Conservation (phyloP, 2,329 filamentous ascomycete genomes). For the Aspergillus versicolor region DNA sequence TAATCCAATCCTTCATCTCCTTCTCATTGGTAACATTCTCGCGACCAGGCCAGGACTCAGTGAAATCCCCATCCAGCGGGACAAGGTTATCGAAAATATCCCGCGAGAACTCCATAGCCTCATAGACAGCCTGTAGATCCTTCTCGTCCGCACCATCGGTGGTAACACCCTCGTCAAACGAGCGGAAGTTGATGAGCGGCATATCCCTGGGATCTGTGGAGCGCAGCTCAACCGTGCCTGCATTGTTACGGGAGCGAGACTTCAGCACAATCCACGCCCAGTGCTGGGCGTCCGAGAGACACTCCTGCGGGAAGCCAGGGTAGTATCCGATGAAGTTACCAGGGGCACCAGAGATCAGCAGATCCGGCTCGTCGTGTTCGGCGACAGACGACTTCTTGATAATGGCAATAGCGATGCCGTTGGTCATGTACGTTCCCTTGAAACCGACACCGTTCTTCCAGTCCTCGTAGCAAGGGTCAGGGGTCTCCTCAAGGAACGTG, state of each 20-base stretch:
- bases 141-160: constrained; percentile 42
- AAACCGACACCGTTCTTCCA: constrained; percentile 43
- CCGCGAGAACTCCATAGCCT: constrained; percentile 56
- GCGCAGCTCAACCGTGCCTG: constrained; percentile 61
- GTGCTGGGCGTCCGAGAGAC: constrained; percentile 39
- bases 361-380: constrained; percentile 49
- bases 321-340: constrained; percentile 56
- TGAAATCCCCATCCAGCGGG: constrained; percentile 36
- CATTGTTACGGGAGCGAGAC: constrained; percentile 61
- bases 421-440: constrained; percentile 48
- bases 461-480: constrained; percentile 46
- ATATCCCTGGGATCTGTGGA: constrained; percentile 63
- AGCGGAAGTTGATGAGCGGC: constrained; percentile 64
- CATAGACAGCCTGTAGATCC: constrained; percentile 54
- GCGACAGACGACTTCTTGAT: constrained; percentile 35
- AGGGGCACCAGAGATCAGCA: constrained; percentile 57
- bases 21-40: constrained; percentile 42
- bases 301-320: constrained; percentile 41
- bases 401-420: constrained; percentile 55
- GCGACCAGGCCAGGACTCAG: constrained; percentile 43
- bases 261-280: constrained; percentile 57
- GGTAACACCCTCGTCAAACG: constrained; percentile 44
- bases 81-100: constrained; percentile 43
- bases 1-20: constrained; percentile 50
- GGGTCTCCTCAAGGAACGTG: constrained; percentile 25